These are phyloP conservation scores for Spatholobus suberectus DNA, from an alignment of 306 rosid genomes.

Conservation along the genomic window DNA sequence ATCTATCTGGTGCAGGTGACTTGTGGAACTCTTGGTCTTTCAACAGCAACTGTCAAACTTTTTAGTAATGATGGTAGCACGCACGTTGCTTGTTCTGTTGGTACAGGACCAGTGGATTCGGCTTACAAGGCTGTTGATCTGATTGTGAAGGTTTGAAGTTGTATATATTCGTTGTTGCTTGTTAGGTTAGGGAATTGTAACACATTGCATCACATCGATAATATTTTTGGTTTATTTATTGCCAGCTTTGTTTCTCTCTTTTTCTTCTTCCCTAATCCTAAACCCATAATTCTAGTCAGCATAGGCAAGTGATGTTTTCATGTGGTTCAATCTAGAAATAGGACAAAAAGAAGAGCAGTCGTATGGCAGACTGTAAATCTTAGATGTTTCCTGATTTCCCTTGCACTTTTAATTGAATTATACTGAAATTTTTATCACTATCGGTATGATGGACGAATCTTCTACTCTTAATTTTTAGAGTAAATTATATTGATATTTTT, in stretches of 20 bases:
- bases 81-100: slow-evolving; percentile 79
- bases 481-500: too few relatives aligned
- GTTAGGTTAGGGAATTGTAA: neutral
- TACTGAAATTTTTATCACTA: slow-evolving; percentile 16
- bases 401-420: slow-evolving; percentile 3
- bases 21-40: slow-evolving; percentile 90
- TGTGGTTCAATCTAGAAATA: neutral
- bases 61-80: slow-evolving; percentile 59
- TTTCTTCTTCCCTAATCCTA: neutral
- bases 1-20: slow-evolving; percentile 73
- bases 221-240: neutral
- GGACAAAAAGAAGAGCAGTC: neutral
- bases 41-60: slow-evolving; percentile 93
- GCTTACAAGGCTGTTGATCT: slow-evolving; percentile 93
- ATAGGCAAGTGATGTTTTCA: neutral
- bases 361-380: slow-evolving; percentile 2
- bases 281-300: neutral
- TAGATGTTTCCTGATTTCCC: neutral
- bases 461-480: too few relatives aligned
- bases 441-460: slow-evolving; percentile 28
- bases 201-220: neutral
- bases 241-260: neutral
- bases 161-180: slow-evolving; percentile 3
- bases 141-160: slow-evolving; percentile 78
- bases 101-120: slow-evolving; percentile 98